These are phyloP conservation scores for Ophiocordyceps robertsii DNA, from an alignment of 2,329 filamentous ascomycete species.

Conservation along the genomic window DNA sequence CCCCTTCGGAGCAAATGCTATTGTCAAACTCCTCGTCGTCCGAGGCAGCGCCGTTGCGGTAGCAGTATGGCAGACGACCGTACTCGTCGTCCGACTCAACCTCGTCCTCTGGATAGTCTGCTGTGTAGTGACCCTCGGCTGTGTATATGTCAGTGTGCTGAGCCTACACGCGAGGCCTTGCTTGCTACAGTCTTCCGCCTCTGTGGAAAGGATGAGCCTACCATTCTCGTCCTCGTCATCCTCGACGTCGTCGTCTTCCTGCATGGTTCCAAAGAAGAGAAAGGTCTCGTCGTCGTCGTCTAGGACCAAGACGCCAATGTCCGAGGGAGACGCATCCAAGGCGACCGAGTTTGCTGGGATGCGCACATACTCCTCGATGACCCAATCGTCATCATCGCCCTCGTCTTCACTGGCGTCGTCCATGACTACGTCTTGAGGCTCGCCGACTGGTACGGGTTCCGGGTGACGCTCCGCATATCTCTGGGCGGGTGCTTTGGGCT, in stretches of 20 bases:
- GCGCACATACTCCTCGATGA: slow-evolving; percentile 52
- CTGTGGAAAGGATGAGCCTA: slow-evolving; percentile 15
- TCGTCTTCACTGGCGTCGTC: slow-evolving; percentile 30
- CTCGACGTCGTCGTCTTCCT: slow-evolving; percentile 45
- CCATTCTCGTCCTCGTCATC: slow-evolving; percentile 56
- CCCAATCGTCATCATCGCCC: slow-evolving; percentile 41
- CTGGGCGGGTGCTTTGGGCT: slow-evolving; percentile 40
- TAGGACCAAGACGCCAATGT: slow-evolving; percentile 42
- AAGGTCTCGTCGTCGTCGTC: slow-evolving; percentile 44
- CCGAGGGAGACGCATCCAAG: slow-evolving; percentile 30
- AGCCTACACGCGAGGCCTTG: neutral
- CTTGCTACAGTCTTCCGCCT: neutral
- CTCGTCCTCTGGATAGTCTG: slow-evolving; percentile 72
- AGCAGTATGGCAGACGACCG: slow-evolving; percentile 40
- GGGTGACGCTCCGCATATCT: slow-evolving; percentile 44
- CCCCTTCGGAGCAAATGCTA: slow-evolving; percentile 30
- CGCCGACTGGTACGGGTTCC: slow-evolving; percentile 9
- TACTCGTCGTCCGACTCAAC: slow-evolving; percentile 50
- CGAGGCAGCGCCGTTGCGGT: slow-evolving; percentile 37
- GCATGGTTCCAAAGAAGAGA: slow-evolving; percentile 45
- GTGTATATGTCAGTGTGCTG: slow-evolving; percentile 1
- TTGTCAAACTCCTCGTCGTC: slow-evolving; percentile 41
- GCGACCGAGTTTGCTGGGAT: slow-evolving; percentile 39
- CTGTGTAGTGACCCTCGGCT: slow-evolving; percentile 68
- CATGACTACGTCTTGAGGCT: slow-evolving; percentile 17